These are phyloP conservation scores for Wickerhamiella lipophila DNA, from an alignment of 805 yeast genomes.

Conservation along the genomic window DNA sequence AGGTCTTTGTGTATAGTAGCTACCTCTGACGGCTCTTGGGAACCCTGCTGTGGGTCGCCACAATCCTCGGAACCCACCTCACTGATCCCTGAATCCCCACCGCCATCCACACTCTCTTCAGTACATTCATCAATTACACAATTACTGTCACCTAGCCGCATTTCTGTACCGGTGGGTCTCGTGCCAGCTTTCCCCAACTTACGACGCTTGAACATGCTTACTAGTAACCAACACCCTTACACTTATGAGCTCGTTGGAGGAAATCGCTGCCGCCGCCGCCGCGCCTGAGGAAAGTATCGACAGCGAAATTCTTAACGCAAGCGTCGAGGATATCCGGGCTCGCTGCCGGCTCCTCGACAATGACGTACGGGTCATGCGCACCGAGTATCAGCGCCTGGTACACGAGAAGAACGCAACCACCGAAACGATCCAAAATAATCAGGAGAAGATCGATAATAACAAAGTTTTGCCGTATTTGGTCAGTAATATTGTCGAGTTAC, in stretches of 20 bases:
- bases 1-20: no score
- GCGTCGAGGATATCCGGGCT: conserved; percentile 72
- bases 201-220: conserved; percentile 4
- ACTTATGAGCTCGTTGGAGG: conserved; percentile 11
- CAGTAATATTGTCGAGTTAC: conserved; percentile 88
- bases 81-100: neutral
- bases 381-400: conserved; percentile 77
- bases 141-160: neutral
- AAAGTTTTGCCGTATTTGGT: conserved; percentile 92
- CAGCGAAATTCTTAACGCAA: conserved; percentile 62
- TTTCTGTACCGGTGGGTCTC: neutral
- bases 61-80: no score
- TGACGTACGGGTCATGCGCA: conserved; percentile 87
- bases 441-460: conserved; percentile 89
- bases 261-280: conserved; percentile 12
- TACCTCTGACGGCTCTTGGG: no score
- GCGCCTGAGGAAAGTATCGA: conserved; percentile 49
- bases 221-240: neutral
- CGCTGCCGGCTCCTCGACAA: conserved; percentile 82
- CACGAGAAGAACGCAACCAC: conserved; percentile 90
- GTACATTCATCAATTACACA: neutral
- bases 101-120: neutral
- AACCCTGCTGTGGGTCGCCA: no score
- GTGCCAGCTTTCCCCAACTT: neutral
- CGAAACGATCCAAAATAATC: conserved; percentile 88